Evolutionary conservation across 768 basidiomycete genomes (phyloP), one percentile per base, ranked within the genome.

Genomic region (Pleurotus pulmonarius): DNA sequence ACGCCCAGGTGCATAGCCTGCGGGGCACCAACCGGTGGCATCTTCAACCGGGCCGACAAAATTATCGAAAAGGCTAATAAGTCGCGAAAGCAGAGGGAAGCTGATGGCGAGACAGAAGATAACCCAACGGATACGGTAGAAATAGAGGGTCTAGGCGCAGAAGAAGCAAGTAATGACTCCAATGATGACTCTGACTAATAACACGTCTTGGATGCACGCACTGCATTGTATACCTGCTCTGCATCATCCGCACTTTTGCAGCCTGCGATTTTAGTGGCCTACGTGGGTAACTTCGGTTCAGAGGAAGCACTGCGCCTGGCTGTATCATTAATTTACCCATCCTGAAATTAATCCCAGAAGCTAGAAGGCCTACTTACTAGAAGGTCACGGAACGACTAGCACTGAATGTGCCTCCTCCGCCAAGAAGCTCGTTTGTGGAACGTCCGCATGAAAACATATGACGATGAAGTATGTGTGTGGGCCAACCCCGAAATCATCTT

Each of bases 1-100:
- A 98, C 93, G 45, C 93, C 93, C 1, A 98, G 94, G 72, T 99
- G 97, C 63, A 80, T 92, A 52, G 97, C 95, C 8, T 99, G 97
- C 67, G 90, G 94, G 48, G 83, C 92, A 11, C 83, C 94, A 0
- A 98, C 97, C 0, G 91, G 87, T 13, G 97, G 96, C 2, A 95
- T 98, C 61, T 99, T 98, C 79, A 98, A 98, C 70, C 82, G 90
- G 49, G 95, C 89, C 46, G 94, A 90, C 62, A 97, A 97, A 74
- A 83, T 98, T 54, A 82, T 99, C 43, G 88, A 88, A 60, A 95
- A 90, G 77, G 71, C 91, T 71, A 85, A 88, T 67, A 88, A 88
- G 71, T 86, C 82, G 70, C 78, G 82, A 66, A 76, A 83, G 69
- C 79, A 80, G 53, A 80, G 79, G 61, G 77, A 78, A 59, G 26